Evolutionary conservation across 345 rosid genomes (phyloP).

Genomic region (Mangifera indica): DNA sequence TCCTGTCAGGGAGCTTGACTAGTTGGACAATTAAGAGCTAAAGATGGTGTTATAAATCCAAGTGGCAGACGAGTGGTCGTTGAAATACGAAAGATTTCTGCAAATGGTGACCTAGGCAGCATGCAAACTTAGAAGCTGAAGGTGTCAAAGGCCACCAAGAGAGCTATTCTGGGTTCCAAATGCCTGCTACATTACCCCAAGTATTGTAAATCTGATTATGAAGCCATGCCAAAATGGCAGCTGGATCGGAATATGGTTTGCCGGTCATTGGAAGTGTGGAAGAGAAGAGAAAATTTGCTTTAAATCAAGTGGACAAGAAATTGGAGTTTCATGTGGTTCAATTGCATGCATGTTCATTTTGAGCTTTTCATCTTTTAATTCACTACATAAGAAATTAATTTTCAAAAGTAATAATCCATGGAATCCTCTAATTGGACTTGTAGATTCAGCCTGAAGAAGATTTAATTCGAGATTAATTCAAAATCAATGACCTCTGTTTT

Average conservation of each 20-base stretch:
- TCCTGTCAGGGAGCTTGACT: neutral
- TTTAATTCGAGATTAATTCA: too few species aligned
- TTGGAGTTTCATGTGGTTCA: neutral
- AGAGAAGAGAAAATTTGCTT: constrained; percentile 49
- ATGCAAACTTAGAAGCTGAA: neutral
- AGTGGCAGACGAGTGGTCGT: neutral
- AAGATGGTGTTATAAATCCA: neutral
- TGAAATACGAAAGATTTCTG: neutral
- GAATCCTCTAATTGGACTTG: too few species aligned
- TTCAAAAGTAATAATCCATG: too few species aligned
- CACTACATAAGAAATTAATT: too few species aligned
- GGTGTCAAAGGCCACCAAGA: neutral
- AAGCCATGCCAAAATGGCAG: constrained; percentile 60
- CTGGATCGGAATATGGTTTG: constrained; percentile 56
- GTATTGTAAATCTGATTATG: constrained; percentile 50
- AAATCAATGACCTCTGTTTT: too few species aligned
- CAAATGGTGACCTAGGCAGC: neutral
- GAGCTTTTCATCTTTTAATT: neutral
- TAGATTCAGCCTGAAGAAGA: too few species aligned
- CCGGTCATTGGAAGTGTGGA: constrained; percentile 40
- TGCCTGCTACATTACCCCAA: constrained; percentile 68
- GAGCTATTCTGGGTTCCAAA: constrained; percentile 28
- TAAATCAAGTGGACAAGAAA: neutral
- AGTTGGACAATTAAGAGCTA: neutral
- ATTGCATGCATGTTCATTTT: neutral